Evolutionary conservation across 2,329 filamentous ascomycete species (phyloP), one percentile per base, ranked within the genome.

Genomic region (Xylaria multiplex): DNA sequence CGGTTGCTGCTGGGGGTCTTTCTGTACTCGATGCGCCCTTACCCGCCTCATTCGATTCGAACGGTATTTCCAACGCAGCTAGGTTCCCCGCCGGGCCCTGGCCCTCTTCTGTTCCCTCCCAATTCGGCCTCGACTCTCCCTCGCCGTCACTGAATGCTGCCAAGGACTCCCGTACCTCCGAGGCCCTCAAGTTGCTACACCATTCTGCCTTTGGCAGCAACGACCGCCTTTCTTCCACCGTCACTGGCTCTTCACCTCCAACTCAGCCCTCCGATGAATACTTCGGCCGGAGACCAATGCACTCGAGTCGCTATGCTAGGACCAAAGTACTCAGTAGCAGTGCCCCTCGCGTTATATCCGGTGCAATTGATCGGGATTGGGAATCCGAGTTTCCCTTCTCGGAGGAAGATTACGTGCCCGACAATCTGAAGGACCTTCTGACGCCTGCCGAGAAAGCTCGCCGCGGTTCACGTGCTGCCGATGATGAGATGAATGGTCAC

Each of bases 31-130:
- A 98, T 80, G 96, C 93, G 2, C 93, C 93, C 16, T 86, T 98
- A 8, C 96, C 96, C 1, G 93, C 94, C 8, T 98, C 95, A 0
- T 97, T 98, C 77, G 96, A 98, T 79, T 97, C 93, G 73, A 96
- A 97, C 75, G 95, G 94, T 56, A 92, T 97, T 59, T 97, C 94
- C 11, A 92, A 95, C 77, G 93, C 93, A 68, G 94, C 95, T 19
- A 89, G 93, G 66, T 93, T 94, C 77, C 84, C 84, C 19, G 82
- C 80, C 37, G 96, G 92, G 0, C 93, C 94, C 0, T 93, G 96
- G 79, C 94, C 95, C 7, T 93, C 94, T 0, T 98, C 95, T 0
- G 92, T 98, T 11, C 96, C 96, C 9, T 92, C 93, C 58, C 93
- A 95, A 73, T 97, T 98, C 74, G 92, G 92, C 14, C 83, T 97